These are phyloP conservation scores for Ascocoryne sarcoides DNA, from an alignment of 2,329 filamentous ascomycete species.

Conservation along the genomic window DNA sequence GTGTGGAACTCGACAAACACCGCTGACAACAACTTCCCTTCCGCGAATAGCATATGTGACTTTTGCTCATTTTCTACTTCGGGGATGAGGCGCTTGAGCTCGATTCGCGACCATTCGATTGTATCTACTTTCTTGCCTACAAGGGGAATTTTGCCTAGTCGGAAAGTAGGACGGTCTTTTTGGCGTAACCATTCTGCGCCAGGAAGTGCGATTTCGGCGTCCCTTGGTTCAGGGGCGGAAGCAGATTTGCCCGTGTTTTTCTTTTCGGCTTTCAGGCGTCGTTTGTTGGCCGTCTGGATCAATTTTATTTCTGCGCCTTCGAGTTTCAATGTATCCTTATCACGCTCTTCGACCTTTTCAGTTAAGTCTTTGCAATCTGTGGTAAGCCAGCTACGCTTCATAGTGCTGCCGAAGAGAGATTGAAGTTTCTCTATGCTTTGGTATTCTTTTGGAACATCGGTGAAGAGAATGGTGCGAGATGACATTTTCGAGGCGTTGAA, in stretches of 20 bases:
- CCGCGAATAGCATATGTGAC: constrained; percentile 52
- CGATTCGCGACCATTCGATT: constrained; percentile 76
- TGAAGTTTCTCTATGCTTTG: constrained; percentile 67
- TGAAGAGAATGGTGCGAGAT: constrained; percentile 81
- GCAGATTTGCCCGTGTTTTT: constrained; percentile 11
- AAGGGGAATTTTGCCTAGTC: constrained; percentile 56
- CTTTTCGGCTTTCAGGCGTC: constrained; percentile 50
- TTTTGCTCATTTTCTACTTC: constrained; percentile 60
- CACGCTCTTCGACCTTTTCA: constrained; percentile 70
- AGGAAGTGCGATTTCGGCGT: constrained; percentile 55
- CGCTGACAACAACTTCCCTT: constrained; percentile 49
- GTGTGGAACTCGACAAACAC: constrained; percentile 93
- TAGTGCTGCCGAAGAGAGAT: constrained; percentile 69
- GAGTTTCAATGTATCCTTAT: constrained; percentile 70
- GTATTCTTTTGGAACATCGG: constrained; percentile 73
- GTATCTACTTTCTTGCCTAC: constrained; percentile 88
- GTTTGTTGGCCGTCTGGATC: constrained; percentile 67
- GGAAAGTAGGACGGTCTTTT: constrained; percentile 69
- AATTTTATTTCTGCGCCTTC: constrained; percentile 82
- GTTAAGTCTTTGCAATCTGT: constrained; percentile 70
- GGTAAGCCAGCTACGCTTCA: constrained; percentile 76
- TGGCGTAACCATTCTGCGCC: constrained; percentile 64
- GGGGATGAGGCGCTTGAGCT: constrained; percentile 67
- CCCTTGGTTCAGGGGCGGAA: background rate
- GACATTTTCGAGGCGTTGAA: constrained; percentile 77